Conservation (phyloP, 331 rosid genomes). For the Arachis monticola region DNA sequence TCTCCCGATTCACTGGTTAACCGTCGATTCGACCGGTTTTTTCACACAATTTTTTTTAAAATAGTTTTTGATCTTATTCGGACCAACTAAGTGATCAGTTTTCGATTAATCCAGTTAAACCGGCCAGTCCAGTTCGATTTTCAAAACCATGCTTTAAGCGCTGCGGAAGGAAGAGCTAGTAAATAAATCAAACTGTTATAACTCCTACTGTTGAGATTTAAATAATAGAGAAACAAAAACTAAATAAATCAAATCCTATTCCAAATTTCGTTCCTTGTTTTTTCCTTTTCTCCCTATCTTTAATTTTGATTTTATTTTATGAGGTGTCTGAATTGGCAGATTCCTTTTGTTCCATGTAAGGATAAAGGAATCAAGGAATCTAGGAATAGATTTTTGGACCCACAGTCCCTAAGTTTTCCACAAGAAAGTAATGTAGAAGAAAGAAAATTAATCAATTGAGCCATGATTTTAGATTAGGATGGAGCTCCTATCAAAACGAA, state of each 20-base stretch:
- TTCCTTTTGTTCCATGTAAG: constrained; percentile 62
- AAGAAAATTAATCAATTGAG: constrained; percentile 30
- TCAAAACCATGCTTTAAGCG: too few relatives aligned
- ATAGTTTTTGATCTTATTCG: too few relatives aligned
- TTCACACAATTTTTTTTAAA: too few relatives aligned
- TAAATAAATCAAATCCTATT: constrained; percentile 37
- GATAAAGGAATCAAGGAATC: constrained; percentile 55
- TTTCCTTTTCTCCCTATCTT: not conserved
- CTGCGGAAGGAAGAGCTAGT: too few relatives aligned
- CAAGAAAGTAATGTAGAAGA: constrained; percentile 44
- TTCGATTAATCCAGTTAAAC: too few relatives aligned
- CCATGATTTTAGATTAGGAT: constrained; percentile 40
- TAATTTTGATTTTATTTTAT: constrained; percentile 33
- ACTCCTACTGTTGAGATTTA: too few relatives aligned
- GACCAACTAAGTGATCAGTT: too few relatives aligned
- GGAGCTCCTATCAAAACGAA: constrained; percentile 38
- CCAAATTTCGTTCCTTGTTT: not conserved
- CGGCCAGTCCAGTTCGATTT: too few relatives aligned
- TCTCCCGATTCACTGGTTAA: too few relatives aligned
- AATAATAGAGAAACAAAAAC: constrained; percentile 40
- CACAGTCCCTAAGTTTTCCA: constrained; percentile 42
- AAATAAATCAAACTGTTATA: too few relatives aligned
- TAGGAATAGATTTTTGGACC: constrained; percentile 72
- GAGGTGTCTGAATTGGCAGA: constrained; percentile 61
- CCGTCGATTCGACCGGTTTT: too few relatives aligned